Evolutionary conservation across 805 yeast genomes (phyloP).

Genomic region (Henningerozyma blattae): DNA sequence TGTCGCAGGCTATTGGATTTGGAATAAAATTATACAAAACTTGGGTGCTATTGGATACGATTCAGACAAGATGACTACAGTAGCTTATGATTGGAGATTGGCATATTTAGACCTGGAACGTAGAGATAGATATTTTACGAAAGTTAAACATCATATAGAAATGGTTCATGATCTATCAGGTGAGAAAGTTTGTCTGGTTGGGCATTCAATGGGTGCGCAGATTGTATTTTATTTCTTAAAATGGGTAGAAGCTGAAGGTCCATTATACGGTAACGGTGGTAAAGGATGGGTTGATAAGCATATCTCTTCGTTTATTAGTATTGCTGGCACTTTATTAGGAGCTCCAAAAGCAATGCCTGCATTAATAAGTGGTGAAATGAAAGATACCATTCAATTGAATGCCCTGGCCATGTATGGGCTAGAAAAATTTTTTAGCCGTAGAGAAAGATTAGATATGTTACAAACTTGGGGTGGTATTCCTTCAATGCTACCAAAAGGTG

Average conservation of each 20-base stretch:
- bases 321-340: slow-evolving; percentile 83
- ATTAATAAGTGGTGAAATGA: slow-evolving; percentile 94
- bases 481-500: slow-evolving; percentile 95
- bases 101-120: slow-evolving; percentile 79
- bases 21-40: slow-evolving; percentile 94
- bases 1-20: slow-evolving; percentile 96
- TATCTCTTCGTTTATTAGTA: slow-evolving; percentile 70
- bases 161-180: slow-evolving; percentile 38
- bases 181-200: slow-evolving; percentile 60
- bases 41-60: slow-evolving; percentile 90
- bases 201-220: slow-evolving; percentile 97
- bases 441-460: slow-evolving; percentile 77
- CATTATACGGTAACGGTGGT: slow-evolving; percentile 84
- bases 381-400: slow-evolving; percentile 89
- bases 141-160: slow-evolving; percentile 66
- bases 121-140: slow-evolving; percentile 77
- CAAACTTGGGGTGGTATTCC: slow-evolving; percentile 87
- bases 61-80: slow-evolving; percentile 80
- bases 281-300: slow-evolving; percentile 75
- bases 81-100: slow-evolving; percentile 94
- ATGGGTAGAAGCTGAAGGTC: slow-evolving; percentile 92
- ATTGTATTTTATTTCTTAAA: slow-evolving; percentile 78
- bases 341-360: slow-evolving; percentile 93
- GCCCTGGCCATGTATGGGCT: slow-evolving; percentile 87
- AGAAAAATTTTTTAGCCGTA: slow-evolving; percentile 84